Base-by-base conservation (phyloP, 805 yeast species). In the Starmerella apis region DNA sequence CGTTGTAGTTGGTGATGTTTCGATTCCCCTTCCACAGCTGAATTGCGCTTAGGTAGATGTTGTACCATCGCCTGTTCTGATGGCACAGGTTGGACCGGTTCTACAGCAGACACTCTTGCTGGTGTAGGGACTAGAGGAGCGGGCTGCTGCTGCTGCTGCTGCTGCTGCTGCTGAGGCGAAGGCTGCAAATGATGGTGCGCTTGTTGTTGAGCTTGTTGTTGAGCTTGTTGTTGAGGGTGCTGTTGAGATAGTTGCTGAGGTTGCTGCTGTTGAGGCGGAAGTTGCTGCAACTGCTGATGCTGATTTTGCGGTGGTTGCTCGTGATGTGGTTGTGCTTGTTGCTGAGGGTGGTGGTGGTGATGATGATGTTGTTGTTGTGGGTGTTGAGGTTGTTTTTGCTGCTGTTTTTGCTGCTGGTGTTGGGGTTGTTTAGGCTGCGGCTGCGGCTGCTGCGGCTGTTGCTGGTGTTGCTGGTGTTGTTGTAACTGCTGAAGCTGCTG, bases 161-260 rank as follows among this genome's bases (percentile, higher is more conserved):
- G 43, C 18, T 16, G 61, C 36, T 55, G 44, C 27, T 28, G 43
- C 31, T 45, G 50, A 18, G 41, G 52, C 9, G 31, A 13, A 4
- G 9, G n/a, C 33, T 16, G 61, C 11, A 11, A 27, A 31, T 55
- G 61, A 24, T 48, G 56, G 39, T 52, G 57, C 22, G 46, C 53
- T 24, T n/a, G 28, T 4, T 32, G 52, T 23, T 56, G 39, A 20
- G 43, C 2, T 8, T 41, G 44, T 23, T 25, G 61, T 33, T 56
- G 62, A 24, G 47, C 54, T 41, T 52, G 57, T 25, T 48, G 54
- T 24, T 32, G 52, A 13, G 32, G 47, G 14, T 36, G 56, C 11
- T 23, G 47, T 23, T 48, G 54, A 31, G 38, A 18, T n/a, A 49
- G 56, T 35, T 25, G 52, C 43, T 31, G 47, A 8, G 8, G 23